Evolutionary conservation across 768 basidiomycete species (phyloP), one percentile per base, ranked within the genome.

Genomic region (Mrakia hoshinonis): DNA sequence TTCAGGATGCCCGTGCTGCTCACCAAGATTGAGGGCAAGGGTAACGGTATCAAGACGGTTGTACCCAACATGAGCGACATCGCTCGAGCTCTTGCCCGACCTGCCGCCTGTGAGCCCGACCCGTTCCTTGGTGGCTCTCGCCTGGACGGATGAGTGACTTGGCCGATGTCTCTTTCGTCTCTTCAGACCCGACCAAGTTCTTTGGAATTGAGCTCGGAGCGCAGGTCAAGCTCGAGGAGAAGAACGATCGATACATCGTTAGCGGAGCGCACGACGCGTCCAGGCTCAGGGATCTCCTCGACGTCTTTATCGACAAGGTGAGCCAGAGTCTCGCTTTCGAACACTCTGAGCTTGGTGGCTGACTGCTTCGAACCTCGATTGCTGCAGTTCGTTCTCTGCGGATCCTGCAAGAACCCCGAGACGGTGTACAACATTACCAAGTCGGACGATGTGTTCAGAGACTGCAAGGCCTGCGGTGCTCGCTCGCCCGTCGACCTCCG

Each of bases 11-110:
- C 96, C 69, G 79, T 93, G 72, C 86, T 99, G 74, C 85, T 86
- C 74, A 95, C 90, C 74, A 98, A 98, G 83, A 93, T 98, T 46
- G 96, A 99, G 82, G 96, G 96, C 77, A 94, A 93, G 81, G 96
- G 96, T 73, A 99, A 99, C 80, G 96, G 96, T 77, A 98, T 99
- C 82, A 99, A 99, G 83, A 99, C 96, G 58, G 94, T 99, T 78
- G 82, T 97, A 67, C 94, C 94, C 24, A 99, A 99, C 82, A 97
- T 99, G 92, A 86, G 91, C 73, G 96, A 98, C 80, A 89, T 99
- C 75, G 92, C 95, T 61, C 89, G 92, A 74, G 93, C 96, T 55
- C 86, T 99, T 75, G 91, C 88, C 77, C 89, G 96, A 71, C 95
- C 95, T 72, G 90, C 96, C 34, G 86, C 93, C 52, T 84, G 83